Evolutionary conservation across 192 early-diverging fungal genomes (phyloP), one percentile per base, ranked within the genome.

Genomic region (Globomyces pollinis-pini): DNA sequence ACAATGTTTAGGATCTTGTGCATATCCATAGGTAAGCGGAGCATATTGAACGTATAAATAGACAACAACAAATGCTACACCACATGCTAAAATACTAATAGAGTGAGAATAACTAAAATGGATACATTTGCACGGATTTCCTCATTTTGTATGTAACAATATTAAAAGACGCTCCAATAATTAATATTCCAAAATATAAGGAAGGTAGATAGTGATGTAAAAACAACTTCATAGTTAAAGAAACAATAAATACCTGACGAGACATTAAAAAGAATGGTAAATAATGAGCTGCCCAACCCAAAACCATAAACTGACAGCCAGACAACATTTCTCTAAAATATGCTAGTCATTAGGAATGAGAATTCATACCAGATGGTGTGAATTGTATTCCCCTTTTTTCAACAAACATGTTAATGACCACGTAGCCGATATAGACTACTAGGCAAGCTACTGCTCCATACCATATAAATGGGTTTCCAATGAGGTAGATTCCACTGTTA

Each of bases 161-260:
- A 67, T 98, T 92, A 61, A 91, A 79, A 1, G 83, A 60, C 12
- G 76, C 77, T 21, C 83, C 84, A 29, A 92, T 49, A 2, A 82
- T 70, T 30, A 96, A 73, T 51, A 94, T 78, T 23, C 84, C 79
- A 67, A 94, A 88, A 73, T 91, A 94, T 9, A 95, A 76, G 7
- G 93, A 86, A 3, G 94, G 93, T n/a, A 94, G 78, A 64, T 96
- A 98, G 62, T 98, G 93, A 65, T 96, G 93, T 34, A 93, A 68
- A 69, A 97, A 94, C 34, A 91, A 74, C 69, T 74, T 35, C n/a
- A n/a, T n/a, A n/a, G n/a, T n/a, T n/a, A n/a, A 2, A 24, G 21
- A 1, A 33, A 45, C 16, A 29, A 41, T 15, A 34, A 18, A 38
- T 36, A 78, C 68, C 67, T 92, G 89, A 29, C 91, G 91, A 18